phyloP scores from a whole-genome alignment of 345 rosid genomes.

The Eucalyptus sp. region DNA sequence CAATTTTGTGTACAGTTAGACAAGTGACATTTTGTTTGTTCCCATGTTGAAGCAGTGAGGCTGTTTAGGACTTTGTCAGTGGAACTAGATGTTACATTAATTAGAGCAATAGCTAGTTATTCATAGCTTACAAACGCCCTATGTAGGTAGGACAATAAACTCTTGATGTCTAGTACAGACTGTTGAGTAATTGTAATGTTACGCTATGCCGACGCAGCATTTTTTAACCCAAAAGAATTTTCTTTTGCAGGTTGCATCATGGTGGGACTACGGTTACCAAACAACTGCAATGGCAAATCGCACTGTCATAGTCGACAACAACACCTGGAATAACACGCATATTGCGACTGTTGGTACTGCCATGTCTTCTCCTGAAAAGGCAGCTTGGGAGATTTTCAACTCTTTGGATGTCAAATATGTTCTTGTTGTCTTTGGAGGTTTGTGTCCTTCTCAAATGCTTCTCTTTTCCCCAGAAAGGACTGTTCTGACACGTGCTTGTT shows the following conservation, averaged over 20 bases:
- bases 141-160: neutral
- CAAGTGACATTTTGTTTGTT: neutral
- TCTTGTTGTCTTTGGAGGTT: slow-evolving; percentile 97
- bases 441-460: slow-evolving; percentile 8
- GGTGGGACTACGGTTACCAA: slow-evolving; percentile 99
- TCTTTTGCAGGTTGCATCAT: slow-evolving; percentile 79
- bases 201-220: neutral
- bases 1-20: neutral
- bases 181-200: neutral
- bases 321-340: slow-evolving; percentile 99
- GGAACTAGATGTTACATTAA: neutral
- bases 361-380: slow-evolving; percentile 99
- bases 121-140: neutral
- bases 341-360: slow-evolving; percentile 99
- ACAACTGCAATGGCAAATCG: slow-evolving; percentile 99
- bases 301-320: slow-evolving; percentile 96
- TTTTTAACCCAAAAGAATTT: neutral
- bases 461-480: neutral
- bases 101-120: neutral
- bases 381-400: slow-evolving; percentile 96
- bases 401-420: slow-evolving; percentile 98
- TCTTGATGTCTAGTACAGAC: neutral
- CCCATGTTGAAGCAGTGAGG: neutral
- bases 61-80: neutral
- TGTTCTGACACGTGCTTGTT: slow-evolving; percentile 14